Base-by-base conservation (phyloP, 1,284 basidiomycete genomes). In the Hypsizygus ulmarius region DNA sequence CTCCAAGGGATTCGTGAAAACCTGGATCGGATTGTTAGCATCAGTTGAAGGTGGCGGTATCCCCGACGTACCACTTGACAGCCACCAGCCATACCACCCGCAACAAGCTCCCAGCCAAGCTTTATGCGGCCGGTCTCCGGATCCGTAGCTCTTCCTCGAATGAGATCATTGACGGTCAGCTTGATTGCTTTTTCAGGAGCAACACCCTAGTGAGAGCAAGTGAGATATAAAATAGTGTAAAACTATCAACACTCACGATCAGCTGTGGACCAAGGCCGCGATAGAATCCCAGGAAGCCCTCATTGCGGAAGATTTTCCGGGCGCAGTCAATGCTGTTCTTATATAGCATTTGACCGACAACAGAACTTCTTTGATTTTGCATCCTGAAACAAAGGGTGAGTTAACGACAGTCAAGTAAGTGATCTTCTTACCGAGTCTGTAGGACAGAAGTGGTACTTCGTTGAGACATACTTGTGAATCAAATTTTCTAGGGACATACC, bases 181-280 rank as follows among this genome's bases (percentile, higher is more conserved):
- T 99, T 97, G 71, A 97, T 96, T 9, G 93, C 93, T 72, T 97
- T 99, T 69, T 99, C 96, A 10, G 96, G 96, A 10, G 96, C 97
- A 35, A 99, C 96, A 62, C 96, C 96, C 90, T 93, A 64, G 35
- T 33, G 12, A 51, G 14, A 50, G n/a, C 29, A 43, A 40, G 19
- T 18, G 43, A 30, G 11, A 40, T 41, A 19, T 10, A 38, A 25
- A 18, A 44, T 45, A 29, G 12, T 25, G 21, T 16, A 7, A 3
- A 36, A 21, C 30, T 32, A 12, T 12, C 68, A 8, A 28, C 28
- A 49, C 87, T 52, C 60, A 90, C 90, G 57, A 99, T 80, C 47
- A 99, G 79, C 64, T 99, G 96, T 33, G 96, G 96, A 5, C 93
- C 87, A 43, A 99, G 81, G 48, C 96, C 96, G 34, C 95, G 87